These are phyloP conservation scores for Aureobasidium mangrovei DNA, from an alignment of 2,329 filamentous ascomycete genomes.

Conservation along the genomic window DNA sequence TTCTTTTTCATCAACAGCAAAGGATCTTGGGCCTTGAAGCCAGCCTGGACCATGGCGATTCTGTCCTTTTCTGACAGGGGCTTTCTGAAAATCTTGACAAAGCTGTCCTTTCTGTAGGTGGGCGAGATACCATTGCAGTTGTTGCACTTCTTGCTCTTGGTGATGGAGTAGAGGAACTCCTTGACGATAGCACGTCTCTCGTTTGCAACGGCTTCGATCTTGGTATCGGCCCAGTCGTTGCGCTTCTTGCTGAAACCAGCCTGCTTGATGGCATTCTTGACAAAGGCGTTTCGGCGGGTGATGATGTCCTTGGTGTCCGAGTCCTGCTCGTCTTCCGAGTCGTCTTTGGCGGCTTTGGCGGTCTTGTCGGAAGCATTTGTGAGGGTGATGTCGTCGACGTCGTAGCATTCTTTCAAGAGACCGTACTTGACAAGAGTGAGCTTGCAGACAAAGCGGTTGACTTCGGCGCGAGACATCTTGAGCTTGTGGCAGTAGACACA, in stretches of 20 bases:
- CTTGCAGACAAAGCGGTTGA: conserved; percentile 76
- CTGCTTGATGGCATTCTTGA: conserved; percentile 59
- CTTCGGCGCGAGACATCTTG: conserved; percentile 64
- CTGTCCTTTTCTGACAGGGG: conserved; percentile 65
- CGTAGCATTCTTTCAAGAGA: conserved; percentile 58
- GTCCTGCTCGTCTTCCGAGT: conserved; percentile 53
- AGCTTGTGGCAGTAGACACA: conserved; percentile 88
- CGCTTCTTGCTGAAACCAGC: conserved; percentile 40
- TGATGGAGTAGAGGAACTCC: conserved; percentile 69
- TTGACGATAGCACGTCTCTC: conserved; percentile 68
- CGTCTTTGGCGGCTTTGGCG: conserved; percentile 29
- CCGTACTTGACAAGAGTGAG: conserved; percentile 79
- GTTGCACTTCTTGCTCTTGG: conserved; percentile 59
- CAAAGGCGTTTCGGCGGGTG: conserved; percentile 55
- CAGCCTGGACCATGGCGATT: conserved; percentile 62
- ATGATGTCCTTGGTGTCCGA: conserved; percentile 49
- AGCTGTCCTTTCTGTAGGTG: conserved; percentile 78
- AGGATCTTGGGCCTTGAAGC: conserved; percentile 62
- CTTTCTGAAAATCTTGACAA: conserved; percentile 89
- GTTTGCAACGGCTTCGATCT: conserved; percentile 76
- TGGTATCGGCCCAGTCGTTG: conserved; percentile 46
- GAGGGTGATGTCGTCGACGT: conserved; percentile 40
- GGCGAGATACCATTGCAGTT: conserved; percentile 65
- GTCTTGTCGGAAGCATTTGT: conserved; percentile 20
- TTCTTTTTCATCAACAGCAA: conserved; percentile 50